Evolutionary conservation across 352 stramenopile species (phyloP).

Genomic region (Phytophthora megakarya): DNA sequence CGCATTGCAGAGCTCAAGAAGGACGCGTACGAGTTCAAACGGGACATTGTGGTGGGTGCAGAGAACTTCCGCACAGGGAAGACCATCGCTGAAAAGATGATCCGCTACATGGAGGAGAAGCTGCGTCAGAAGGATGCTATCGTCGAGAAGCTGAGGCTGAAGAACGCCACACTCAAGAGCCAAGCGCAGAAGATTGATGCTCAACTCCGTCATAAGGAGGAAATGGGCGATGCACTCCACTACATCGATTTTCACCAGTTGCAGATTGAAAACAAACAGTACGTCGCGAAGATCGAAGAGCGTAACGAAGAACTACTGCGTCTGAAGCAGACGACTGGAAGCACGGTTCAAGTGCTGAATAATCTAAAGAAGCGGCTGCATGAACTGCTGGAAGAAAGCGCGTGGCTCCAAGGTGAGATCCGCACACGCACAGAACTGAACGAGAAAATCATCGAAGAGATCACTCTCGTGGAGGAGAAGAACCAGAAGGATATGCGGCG

Average conservation of each 20-base stretch:
- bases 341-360: conserved; percentile 91
- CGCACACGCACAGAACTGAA: conserved; percentile 80
- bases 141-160: conserved; percentile 94
- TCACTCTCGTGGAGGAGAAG: conserved; percentile 64
- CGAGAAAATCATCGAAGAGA: conserved; percentile 87
- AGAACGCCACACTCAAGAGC: conserved; percentile 93
- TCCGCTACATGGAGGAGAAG: conserved; percentile 96
- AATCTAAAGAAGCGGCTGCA: conserved; percentile 90
- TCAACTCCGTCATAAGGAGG: conserved; percentile 93
- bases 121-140: conserved; percentile 91
- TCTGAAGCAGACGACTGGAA: conserved; percentile 91
- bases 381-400: conserved; percentile 83
- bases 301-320: conserved; percentile 93
- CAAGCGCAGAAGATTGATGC: conserved; percentile 92
- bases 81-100: conserved; percentile 93
- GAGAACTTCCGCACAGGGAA: conserved; percentile 95
- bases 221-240: conserved; percentile 94
- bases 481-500: conserved; percentile 71
- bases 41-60: conserved; percentile 93
- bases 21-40: conserved; percentile 96
- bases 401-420: conserved; percentile 86
- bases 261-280: conserved; percentile 98
- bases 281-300: conserved; percentile 95
- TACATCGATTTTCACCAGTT: conserved; percentile 97
- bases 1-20: conserved; percentile 95